Conservation (phyloP, 2,329 filamentous ascomycete species). For the Blumeria hordei region DNA sequence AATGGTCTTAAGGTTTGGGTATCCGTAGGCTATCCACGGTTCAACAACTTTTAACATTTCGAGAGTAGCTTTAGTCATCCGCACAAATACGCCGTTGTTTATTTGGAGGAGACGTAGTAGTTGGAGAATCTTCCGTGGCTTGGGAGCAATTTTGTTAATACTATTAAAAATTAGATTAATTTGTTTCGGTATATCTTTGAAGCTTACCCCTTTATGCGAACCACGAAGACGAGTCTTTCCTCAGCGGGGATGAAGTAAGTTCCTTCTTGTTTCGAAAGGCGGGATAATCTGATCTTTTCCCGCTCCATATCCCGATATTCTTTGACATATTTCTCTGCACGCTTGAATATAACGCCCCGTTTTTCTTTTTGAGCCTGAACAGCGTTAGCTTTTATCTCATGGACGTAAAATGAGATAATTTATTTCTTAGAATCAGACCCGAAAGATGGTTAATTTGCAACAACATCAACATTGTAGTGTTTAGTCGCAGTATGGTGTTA, state of each 20-base stretch:
- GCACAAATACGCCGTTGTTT: slow-evolving; percentile 99
- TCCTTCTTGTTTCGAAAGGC: slow-evolving; percentile 75
- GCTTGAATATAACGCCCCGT: slow-evolving; percentile 97
- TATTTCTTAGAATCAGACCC: slow-evolving; percentile 47
- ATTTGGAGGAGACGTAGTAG: slow-evolving; percentile 98
- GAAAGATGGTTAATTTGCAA: slow-evolving; percentile 99
- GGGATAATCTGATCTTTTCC: slow-evolving; percentile 86
- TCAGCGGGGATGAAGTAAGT: slow-evolving; percentile 87
- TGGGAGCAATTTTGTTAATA: slow-evolving; percentile 99
- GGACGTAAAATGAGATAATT: slow-evolving; percentile 10
- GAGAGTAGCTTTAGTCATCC: slow-evolving; percentile 86
- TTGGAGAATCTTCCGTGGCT: slow-evolving; percentile 99
- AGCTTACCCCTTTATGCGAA: slow-evolving; percentile 88
- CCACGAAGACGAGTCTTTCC: slow-evolving; percentile 87
- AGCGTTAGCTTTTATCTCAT: neutral
- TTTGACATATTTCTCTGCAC: slow-evolving; percentile 98
- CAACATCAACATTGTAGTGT: slow-evolving; percentile 65
- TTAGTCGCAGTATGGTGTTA: slow-evolving; percentile 79
- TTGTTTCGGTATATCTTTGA: neutral
- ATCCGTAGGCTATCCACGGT: slow-evolving; percentile 97
- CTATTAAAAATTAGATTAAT: slow-evolving; percentile 19
- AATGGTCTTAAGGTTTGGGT: slow-evolving; percentile 97
- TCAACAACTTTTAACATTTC: slow-evolving; percentile 98
- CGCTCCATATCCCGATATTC: slow-evolving; percentile 97
- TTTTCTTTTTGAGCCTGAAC: slow-evolving; percentile 90